Evolutionary conservation across 2,329 filamentous ascomycete species (phyloP).

Genomic region (Aspergillus novofumigatus): DNA sequence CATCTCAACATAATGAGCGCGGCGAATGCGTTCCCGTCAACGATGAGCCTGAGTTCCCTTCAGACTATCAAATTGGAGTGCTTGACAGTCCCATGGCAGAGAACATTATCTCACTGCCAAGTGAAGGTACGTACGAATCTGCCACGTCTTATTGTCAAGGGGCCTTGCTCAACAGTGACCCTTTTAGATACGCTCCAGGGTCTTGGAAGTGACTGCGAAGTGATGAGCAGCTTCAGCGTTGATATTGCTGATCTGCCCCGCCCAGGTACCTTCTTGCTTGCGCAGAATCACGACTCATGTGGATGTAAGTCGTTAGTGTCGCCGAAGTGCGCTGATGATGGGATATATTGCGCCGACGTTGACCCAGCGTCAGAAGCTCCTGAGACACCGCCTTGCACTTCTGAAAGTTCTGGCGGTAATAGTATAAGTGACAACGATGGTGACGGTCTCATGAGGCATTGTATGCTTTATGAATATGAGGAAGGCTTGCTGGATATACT

Average conservation of each 20-base stretch:
- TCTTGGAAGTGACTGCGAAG: not conserved
- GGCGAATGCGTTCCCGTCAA: not conserved
- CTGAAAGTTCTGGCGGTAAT: not conserved
- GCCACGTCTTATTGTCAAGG: not conserved
- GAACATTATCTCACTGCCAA: not conserved
- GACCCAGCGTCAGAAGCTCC: not conserved
- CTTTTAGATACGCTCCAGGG: not conserved
- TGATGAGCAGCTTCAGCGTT: not conserved
- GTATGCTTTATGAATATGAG: not conserved
- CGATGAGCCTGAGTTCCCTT: not conserved
- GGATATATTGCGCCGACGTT: not conserved
- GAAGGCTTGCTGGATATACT: not conserved
- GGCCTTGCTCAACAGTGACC: not conserved
- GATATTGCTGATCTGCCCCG: not conserved
- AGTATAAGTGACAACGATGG: not conserved
- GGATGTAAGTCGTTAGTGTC: not conserved
- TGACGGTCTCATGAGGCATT: not conserved
- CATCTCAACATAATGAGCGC: not conserved
- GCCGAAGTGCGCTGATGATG: not conserved
- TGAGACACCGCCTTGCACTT: not conserved
- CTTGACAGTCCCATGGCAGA: not conserved
- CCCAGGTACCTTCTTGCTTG: not conserved
- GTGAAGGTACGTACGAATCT: not conserved
- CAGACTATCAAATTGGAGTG: not conserved
- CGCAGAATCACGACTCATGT: not conserved